Conservation (phyloP, 495 filamentous ascomycete species). For the Neurospora sublineolata region DNA sequence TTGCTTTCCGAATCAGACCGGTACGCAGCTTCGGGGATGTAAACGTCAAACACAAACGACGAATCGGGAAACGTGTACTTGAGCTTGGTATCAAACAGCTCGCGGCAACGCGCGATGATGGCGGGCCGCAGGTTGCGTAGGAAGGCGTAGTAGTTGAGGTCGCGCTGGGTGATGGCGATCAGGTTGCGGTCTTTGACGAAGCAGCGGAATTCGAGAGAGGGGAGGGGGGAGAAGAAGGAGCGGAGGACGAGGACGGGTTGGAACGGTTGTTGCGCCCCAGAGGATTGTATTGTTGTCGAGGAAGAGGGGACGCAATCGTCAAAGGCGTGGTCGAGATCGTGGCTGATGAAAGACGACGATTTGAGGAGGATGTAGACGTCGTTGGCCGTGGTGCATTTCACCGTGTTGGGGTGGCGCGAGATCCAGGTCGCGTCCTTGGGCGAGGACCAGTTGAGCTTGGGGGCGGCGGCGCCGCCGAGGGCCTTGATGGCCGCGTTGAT, state of each 20-base stretch:
- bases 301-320: conserved; percentile 51
- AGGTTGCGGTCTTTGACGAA: conserved; percentile 75
- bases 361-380: conserved; percentile 93
- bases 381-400: conserved; percentile 75
- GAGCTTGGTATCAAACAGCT: conserved; percentile 58
- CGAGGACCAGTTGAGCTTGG: conserved; percentile 94
- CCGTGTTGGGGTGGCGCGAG: conserved; percentile 67
- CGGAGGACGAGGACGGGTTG: conserved; percentile 57
- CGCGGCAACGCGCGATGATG: conserved; percentile 48
- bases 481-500: conserved; percentile 67
- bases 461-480: conserved; percentile 70
- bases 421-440: conserved; percentile 98
- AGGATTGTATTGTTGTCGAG: conserved; percentile 28
- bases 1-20: conserved; percentile 45
- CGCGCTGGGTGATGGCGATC: conserved; percentile 77
- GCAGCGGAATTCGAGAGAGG: conserved; percentile 84
- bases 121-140: conserved; percentile 51
- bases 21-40: conserved; percentile 67
- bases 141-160: conserved; percentile 83
- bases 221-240: conserved; percentile 77
- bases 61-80: conserved; percentile 70
- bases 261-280: background rate
- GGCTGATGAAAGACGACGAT: conserved; percentile 82
- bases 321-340: conserved; percentile 88
- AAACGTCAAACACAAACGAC: conserved; percentile 82